These are phyloP conservation scores for Diplocarpon rosae DNA, from an alignment of 2,329 filamentous ascomycete species.

Conservation along the genomic window DNA sequence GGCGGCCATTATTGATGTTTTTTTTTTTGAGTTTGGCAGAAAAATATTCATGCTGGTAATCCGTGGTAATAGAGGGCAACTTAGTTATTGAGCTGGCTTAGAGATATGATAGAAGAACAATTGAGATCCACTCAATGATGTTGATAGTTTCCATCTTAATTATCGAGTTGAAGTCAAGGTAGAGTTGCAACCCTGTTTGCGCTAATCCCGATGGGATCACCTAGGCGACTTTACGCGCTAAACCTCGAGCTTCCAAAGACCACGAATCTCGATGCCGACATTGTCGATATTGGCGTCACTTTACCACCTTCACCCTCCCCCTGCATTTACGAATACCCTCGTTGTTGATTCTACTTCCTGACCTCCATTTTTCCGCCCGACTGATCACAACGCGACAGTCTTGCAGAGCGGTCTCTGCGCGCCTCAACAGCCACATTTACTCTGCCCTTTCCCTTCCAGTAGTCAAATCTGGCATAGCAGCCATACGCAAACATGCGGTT, in stretches of 20 bases:
- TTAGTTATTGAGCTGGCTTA: too few species aligned
- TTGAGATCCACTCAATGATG: too few species aligned
- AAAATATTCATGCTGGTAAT: too few species aligned
- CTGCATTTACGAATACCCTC: neutral
- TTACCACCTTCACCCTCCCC: neutral
- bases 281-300: constrained; percentile 1
- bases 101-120: too few species aligned
- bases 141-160: too few species aligned
- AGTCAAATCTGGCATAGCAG: constrained; percentile 3
- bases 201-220: neutral
- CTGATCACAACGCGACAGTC: constrained; percentile 1
- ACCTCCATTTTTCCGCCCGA: neutral
- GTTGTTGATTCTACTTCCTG: neutral
- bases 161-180: too few species aligned
- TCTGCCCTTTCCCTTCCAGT: constrained; percentile 10
- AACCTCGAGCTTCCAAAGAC: constrained; percentile 14
- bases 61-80: too few species aligned
- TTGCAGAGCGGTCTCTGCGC: constrained; percentile 5
- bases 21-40: too few species aligned
- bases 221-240: constrained; percentile 1
- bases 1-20: too few species aligned
- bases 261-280: constrained; percentile 16
- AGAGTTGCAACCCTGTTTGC: neutral
- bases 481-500: constrained; percentile 37
- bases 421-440: constrained; percentile 5